A percentile compares a stretch with the other conserved stretches of the same genome.
phyloP scores from a whole-genome alignment of 495 filamentous ascomycete genomes.

The Podospora pseudoanserina region DNA sequence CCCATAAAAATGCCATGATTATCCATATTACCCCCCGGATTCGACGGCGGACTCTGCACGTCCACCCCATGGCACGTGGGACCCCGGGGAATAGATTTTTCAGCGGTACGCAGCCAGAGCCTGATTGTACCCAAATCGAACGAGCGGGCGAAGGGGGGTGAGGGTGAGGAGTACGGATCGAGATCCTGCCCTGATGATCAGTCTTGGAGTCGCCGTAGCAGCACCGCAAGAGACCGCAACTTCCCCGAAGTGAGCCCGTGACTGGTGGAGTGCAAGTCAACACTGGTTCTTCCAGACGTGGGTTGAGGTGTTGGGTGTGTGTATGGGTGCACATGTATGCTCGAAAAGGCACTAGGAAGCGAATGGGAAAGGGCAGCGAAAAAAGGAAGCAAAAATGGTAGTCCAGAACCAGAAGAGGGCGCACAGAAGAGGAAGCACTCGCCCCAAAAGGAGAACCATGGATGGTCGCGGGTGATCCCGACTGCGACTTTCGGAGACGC shows the following conservation, averaged over 20 bases:
- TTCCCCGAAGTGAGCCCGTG: not conserved
- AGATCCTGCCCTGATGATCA: slow-evolving; percentile 1
- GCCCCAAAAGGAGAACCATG: not conserved
- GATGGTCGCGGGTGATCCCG: not conserved
- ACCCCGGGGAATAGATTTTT: slow-evolving; percentile 27
- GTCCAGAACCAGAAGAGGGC: not conserved
- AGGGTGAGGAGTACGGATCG: not conserved
- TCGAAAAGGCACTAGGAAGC: too few relatives aligned
- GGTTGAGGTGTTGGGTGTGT: not conserved
- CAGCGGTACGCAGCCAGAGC: slow-evolving; percentile 13
- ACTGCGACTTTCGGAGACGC: not conserved
- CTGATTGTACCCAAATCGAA: not conserved
- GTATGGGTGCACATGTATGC: not conserved
- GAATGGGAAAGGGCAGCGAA: not conserved
- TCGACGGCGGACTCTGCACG: slow-evolving; percentile 30
- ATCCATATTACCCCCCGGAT: slow-evolving; percentile 42
- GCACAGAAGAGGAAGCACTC: not conserved
- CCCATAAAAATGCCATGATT: slow-evolving; percentile 28
- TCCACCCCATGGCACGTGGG: slow-evolving; percentile 25
- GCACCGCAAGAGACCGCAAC: not conserved
- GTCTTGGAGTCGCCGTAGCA: not conserved
- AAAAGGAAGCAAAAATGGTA: not conserved
- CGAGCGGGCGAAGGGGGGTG: not conserved
- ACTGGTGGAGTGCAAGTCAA: not conserved
- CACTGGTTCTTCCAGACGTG: not conserved